These are phyloP conservation scores for Mycena crocata DNA, from an alignment of 768 basidiomycete species.

Conservation along the genomic window DNA sequence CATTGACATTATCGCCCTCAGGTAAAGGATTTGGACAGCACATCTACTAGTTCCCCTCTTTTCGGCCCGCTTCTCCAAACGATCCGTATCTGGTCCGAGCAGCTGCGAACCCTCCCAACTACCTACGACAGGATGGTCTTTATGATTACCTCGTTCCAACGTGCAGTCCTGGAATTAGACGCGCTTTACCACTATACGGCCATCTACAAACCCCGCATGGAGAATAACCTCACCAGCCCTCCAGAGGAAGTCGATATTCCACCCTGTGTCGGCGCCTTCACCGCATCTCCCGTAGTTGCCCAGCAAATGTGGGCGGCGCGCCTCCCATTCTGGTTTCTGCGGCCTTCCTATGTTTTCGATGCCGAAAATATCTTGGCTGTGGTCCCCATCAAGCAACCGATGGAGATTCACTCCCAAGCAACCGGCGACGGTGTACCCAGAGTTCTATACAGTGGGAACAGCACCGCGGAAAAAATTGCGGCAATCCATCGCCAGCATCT, in stretches of 20 bases:
- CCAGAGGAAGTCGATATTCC: neutral
- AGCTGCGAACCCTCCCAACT: neutral
- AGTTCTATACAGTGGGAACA: neutral
- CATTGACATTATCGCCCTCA: too few species aligned
- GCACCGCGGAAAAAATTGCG: neutral
- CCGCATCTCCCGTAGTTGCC: neutral
- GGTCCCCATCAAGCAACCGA: neutral
- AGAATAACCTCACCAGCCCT: neutral
- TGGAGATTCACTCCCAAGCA: neutral
- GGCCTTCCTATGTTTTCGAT: neutral
- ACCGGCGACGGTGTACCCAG: neutral
- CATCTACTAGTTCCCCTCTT: neutral
- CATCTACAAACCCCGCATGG: neutral
- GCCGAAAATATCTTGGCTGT: neutral
- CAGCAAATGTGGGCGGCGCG: neutral
- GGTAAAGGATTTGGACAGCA: too few species aligned
- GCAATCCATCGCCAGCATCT: neutral
- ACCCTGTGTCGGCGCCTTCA: neutral
- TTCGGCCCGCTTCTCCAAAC: neutral
- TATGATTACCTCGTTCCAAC: neutral
- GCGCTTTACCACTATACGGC: neutral
- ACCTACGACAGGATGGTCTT: neutral
- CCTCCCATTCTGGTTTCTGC: slow-evolving; percentile 2
- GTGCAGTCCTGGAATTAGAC: neutral
- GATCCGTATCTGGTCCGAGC: neutral